phyloP scores from a whole-genome alignment of 495 filamentous ascomycete species.

The Talaromyces nanjingensis region DNA sequence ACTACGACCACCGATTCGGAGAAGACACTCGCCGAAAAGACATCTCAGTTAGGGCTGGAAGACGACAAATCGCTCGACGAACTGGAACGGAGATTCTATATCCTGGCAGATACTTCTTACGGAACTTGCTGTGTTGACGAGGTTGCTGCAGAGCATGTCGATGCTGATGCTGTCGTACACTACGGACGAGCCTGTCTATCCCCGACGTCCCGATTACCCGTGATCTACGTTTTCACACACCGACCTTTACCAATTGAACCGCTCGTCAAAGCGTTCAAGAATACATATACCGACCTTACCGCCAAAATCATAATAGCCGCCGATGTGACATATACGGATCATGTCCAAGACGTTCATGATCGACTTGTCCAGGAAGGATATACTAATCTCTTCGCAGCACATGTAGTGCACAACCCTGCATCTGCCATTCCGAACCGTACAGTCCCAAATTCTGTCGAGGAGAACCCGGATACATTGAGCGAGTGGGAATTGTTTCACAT shows the following conservation, averaged over 20 bases:
- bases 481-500: constrained; percentile 86
- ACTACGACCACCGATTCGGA: constrained; percentile 14
- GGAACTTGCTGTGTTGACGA: constrained; percentile 97
- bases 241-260: constrained; percentile 53
- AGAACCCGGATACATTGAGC: constrained; percentile 45
- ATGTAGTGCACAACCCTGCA: constrained; percentile 69
- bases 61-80: constrained; percentile 10
- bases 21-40: constrained; percentile 16
- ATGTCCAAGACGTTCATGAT: constrained; percentile 49
- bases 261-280: constrained; percentile 56
- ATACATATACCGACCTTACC: constrained; percentile 54
- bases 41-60: constrained; percentile 25
- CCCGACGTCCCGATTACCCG: constrained; percentile 79
- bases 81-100: constrained; percentile 55
- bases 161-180: constrained; percentile 88
- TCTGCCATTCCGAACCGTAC: constrained; percentile 81
- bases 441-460: constrained; percentile 44
- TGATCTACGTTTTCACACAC: constrained; percentile 85
- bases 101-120: constrained; percentile 94
- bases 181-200: constrained; percentile 91
- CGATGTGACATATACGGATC: constrained; percentile 76
- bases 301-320: constrained; percentile 76
- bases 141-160: constrained; percentile 88
- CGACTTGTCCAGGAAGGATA: constrained; percentile 57
- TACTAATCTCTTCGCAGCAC: constrained; percentile 57